phyloP scores from a whole-genome alignment of 2,329 filamentous ascomycete species.

The Fusarium humuli region DNA sequence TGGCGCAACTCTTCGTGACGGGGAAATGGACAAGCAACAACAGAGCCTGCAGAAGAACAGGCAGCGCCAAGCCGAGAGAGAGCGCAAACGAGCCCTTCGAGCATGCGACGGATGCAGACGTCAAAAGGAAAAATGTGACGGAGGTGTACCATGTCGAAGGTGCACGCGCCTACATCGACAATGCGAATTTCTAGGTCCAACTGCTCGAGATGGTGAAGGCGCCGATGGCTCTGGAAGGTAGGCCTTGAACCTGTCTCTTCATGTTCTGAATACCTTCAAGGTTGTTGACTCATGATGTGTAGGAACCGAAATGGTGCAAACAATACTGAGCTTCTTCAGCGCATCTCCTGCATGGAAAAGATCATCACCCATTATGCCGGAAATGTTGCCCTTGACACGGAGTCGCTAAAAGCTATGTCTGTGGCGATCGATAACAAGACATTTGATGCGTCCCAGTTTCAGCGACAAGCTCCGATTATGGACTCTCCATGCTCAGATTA shows the following conservation, averaged over 20 bases:
- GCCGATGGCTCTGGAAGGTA: slow-evolving; percentile 43
- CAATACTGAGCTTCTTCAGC: slow-evolving; percentile 44
- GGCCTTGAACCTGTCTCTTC: neutral
- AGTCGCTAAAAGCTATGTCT: slow-evolving; percentile 54
- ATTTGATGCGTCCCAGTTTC: slow-evolving; percentile 23
- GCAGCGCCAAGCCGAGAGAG: slow-evolving; percentile 48
- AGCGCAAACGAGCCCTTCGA: slow-evolving; percentile 47
- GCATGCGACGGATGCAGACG: slow-evolving; percentile 65
- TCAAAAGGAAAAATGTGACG: slow-evolving; percentile 68
- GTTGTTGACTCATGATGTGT: slow-evolving; percentile 24
- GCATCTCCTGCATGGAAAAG: slow-evolving; percentile 56
- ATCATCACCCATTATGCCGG: slow-evolving; percentile 61
- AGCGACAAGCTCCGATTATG: slow-evolving; percentile 37
- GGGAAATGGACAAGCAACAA: slow-evolving; percentile 49
- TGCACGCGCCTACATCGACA: slow-evolving; percentile 63
- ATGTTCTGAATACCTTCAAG: neutral
- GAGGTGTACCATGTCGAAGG: slow-evolving; percentile 64
- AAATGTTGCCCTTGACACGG: slow-evolving; percentile 50
- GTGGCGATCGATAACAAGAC: slow-evolving; percentile 56
- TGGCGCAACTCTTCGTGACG: slow-evolving; percentile 42
- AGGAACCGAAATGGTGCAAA: slow-evolving; percentile 43
- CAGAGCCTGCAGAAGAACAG: slow-evolving; percentile 47
- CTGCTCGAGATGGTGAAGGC: slow-evolving; percentile 47
- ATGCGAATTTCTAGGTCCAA: slow-evolving; percentile 59
- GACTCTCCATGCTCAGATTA: slow-evolving; percentile 44